Percentiles rank a stretch among this genome's conserved stretches.
Evolutionary conservation across 2,329 filamentous ascomycete species (phyloP).

Genomic region (Neofusicoccum umdonicola): DNA sequence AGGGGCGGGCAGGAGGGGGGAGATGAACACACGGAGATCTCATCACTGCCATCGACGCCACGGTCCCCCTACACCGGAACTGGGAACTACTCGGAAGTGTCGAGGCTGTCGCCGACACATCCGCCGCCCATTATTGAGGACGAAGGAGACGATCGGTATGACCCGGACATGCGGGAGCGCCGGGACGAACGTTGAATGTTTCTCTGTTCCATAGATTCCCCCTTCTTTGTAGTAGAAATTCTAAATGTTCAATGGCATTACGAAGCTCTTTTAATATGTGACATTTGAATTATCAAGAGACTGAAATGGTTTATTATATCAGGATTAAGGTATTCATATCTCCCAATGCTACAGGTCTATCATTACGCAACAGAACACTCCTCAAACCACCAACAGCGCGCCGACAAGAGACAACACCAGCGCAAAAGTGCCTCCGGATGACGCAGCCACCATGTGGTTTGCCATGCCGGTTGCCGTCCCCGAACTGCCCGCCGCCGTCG

Average conservation of each 20-base stretch:
- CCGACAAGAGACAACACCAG: not conserved
- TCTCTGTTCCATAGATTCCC: too few species aligned
- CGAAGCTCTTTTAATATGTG: too few species aligned
- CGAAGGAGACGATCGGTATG: not conserved
- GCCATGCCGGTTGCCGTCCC: not conserved
- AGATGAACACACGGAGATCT: not conserved
- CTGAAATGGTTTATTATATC: too few species aligned
- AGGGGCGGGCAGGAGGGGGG: not conserved
- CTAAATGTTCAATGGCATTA: too few species aligned
- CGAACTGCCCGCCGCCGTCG: not conserved
- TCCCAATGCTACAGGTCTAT: too few species aligned
- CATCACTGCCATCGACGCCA: not conserved
- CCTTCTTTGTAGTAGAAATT: too few species aligned
- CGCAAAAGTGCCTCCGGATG: not conserved
- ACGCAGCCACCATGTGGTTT: not conserved
- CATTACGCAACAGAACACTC: not conserved
- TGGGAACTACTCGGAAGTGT: not conserved
- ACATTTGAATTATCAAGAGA: too few species aligned
- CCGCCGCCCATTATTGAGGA: conserved; percentile 7
- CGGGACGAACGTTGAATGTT: not conserved
- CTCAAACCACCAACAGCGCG: not conserved
- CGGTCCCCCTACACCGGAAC: not conserved
- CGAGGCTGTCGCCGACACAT: not conserved
- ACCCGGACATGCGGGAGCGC: not conserved
- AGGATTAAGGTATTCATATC: too few species aligned